Conservation (phyloP, 768 basidiomycete species). For the Krasilnikovozyma curviuscula region DNA sequence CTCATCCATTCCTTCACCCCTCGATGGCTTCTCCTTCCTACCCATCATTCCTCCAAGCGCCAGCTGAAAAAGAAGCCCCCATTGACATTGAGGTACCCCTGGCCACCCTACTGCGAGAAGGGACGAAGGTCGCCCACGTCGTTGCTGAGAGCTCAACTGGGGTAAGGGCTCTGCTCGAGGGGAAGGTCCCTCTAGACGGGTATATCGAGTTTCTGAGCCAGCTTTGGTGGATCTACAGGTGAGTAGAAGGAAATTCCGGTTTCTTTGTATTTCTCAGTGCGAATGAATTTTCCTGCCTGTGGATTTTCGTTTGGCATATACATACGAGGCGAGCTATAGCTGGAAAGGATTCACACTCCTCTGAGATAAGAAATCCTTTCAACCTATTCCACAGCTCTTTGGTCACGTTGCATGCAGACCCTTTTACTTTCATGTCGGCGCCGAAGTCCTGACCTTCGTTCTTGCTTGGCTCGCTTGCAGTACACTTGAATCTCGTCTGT, state of each 20-base stretch:
- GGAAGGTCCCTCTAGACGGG: slow-evolving; percentile 41
- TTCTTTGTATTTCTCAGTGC: background rate
- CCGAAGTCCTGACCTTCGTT: slow-evolving; percentile 56
- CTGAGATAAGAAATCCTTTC: slow-evolving; percentile 20
- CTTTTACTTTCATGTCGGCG: too few relatives aligned
- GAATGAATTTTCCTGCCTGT: background rate
- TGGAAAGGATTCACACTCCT: slow-evolving; percentile 32
- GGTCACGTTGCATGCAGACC: too few relatives aligned
- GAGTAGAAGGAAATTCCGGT: slow-evolving; percentile 20
- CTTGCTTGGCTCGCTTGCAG: slow-evolving; percentile 38
- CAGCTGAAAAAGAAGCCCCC: background rate
- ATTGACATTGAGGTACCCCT: slow-evolving; percentile 24
- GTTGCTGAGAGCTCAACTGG: slow-evolving; percentile 39
- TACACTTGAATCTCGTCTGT: slow-evolving; percentile 7
- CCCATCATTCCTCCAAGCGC: background rate
- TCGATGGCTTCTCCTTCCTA: too few relatives aligned
- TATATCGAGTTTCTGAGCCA: slow-evolving; percentile 54
- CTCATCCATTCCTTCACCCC: too few relatives aligned
- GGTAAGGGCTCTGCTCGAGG: slow-evolving; percentile 39
- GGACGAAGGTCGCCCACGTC: slow-evolving; percentile 38
- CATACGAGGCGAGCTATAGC: slow-evolving; percentile 36
- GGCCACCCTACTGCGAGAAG: slow-evolving; percentile 28
- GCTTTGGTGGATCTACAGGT: slow-evolving; percentile 65
- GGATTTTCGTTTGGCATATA: background rate
- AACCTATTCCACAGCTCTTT: slow-evolving; percentile 42